Base-by-base conservation (phyloP, 257 asterid species). In the Coffea canephora region DNA sequence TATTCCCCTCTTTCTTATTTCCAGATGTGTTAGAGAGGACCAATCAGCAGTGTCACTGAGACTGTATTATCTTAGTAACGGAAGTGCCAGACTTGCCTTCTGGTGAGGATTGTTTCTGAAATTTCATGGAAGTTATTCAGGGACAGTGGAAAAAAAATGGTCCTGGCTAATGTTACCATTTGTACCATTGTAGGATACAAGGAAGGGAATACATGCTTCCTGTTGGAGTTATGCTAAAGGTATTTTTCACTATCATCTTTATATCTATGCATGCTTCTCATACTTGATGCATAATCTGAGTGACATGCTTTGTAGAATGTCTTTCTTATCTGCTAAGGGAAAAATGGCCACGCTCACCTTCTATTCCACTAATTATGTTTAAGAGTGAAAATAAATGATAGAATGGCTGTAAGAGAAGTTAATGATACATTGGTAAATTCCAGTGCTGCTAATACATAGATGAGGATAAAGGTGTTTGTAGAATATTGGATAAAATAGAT, bases 1-100 rank as follows among this genome's bases (percentile, higher is more conserved):
- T 11, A 46, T 36, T 68, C 14, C 16, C 69, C 8, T 73, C 77
- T 54, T 61, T 70, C 52, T 78, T 78, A 31, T 49, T 31, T 80
- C 83, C 93, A 96, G 99, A 86, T 94, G 99, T 82, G 99, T 96
- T 79, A 89, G 99, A 83, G 95, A 87, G 83, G 99, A 96, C 75
- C 95, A 87, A 71, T 91, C 98, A 49, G 96, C 97, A 25, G 95
- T 96, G 76, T 64, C 97, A 8, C 64, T 94, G 78, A 96, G 89
- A 84, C 82, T 96, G 73, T 96, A 96, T 88, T 94, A 96, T 89
- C 89, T 96, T 57, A 89, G 73, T 78, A 94, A 89, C 75, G 99
- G 99, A 89, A 96, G 99, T 86, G 99, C 99, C 77, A 90, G 99
- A 82, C 96, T 96, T 85, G 99, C 98, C 67, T 94, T 96, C 87